Evolutionary conservation across 768 basidiomycete species (phyloP).

Genomic region (Termitomyces sp.): DNA sequence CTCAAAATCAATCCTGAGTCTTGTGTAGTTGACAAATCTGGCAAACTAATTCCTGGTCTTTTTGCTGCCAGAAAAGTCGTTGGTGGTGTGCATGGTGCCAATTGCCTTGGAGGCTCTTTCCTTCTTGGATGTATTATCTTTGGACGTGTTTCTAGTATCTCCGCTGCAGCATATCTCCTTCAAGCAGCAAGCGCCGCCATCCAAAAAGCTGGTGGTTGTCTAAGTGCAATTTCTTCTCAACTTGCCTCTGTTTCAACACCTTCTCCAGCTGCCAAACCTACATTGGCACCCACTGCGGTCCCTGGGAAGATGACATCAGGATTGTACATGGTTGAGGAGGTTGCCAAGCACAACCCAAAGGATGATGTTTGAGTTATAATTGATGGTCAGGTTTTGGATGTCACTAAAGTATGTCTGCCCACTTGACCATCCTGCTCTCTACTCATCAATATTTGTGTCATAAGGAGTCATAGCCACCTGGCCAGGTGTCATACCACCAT

Average conservation of each 20-base stretch:
- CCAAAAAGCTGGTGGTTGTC: conserved; percentile 74
- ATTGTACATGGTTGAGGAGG: conserved; percentile 62
- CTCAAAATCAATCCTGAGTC: conserved; percentile 89
- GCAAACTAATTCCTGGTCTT: conserved; percentile 81
- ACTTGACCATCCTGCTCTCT: neutral
- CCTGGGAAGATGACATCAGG: conserved; percentile 20
- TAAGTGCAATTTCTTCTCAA: conserved; percentile 74
- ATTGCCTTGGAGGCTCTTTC: conserved; percentile 92
- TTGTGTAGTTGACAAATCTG: conserved; percentile 65
- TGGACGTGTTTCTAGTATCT: conserved; percentile 91
- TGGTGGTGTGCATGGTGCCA: conserved; percentile 97
- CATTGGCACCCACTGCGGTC: conserved; percentile 15
- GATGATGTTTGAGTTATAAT: conserved; percentile 95
- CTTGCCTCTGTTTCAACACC: conserved; percentile 43
- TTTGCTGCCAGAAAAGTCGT: conserved; percentile 97
- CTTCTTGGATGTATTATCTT: conserved; percentile 96
- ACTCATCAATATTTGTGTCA: neutral
- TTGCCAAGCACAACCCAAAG: conserved; percentile 88
- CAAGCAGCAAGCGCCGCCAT: conserved; percentile 61
- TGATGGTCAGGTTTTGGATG: conserved; percentile 82
- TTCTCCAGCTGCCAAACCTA: conserved; percentile 29
- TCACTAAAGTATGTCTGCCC: conserved; percentile 45
- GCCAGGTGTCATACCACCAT: too few species aligned
- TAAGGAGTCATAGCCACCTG: too few species aligned
- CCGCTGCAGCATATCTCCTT: conserved; percentile 87